Percentiles rank a stretch among this genome's conserved stretches.
Conservation (phyloP, 2,329 filamentous ascomycete genomes). For the Aspergillus sp. region DNA sequence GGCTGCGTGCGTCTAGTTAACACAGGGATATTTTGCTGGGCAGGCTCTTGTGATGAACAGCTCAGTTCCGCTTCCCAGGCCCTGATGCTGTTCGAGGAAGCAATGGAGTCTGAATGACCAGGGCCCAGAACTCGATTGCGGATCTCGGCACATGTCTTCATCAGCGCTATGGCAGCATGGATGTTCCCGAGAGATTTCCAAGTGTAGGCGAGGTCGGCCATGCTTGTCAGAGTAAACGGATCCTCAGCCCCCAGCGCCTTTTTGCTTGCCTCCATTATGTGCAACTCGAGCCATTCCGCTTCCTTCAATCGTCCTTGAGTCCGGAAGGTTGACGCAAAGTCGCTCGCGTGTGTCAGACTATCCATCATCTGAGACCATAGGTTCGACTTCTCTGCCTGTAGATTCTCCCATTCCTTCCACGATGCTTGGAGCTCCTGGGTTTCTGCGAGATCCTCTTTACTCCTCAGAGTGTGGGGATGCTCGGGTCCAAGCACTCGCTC, state of each 20-base stretch:
- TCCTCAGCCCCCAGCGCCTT: slow-evolving; percentile 13
- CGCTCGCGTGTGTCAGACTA: not conserved
- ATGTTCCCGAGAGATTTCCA: not conserved
- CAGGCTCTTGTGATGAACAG: too few relatives aligned
- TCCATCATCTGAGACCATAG: not conserved
- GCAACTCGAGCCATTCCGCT: slow-evolving; percentile 15
- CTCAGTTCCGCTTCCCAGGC: too few relatives aligned
- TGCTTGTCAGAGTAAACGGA: slow-evolving; percentile 7
- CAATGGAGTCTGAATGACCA: too few relatives aligned
- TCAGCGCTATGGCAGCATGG: too few relatives aligned
- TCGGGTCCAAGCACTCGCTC: slow-evolving; percentile 14
- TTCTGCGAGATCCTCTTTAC: not conserved
- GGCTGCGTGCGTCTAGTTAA: too few relatives aligned
- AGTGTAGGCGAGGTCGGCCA: slow-evolving; percentile 3
- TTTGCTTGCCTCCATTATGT: slow-evolving; percentile 17
- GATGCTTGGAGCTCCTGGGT: not conserved
- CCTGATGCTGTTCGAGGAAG: too few relatives aligned
- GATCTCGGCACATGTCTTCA: too few relatives aligned
- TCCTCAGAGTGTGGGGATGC: slow-evolving; percentile 3
- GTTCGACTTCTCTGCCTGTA: not conserved
- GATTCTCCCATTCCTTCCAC: not conserved
- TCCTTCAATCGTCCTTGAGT: slow-evolving; percentile 11
- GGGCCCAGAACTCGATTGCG: too few relatives aligned
- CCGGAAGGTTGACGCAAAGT: slow-evolving; percentile 3
- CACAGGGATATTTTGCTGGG: too few relatives aligned